Conservation (phyloP, 805 yeast species). For the Priceomyces melissophilus region DNA sequence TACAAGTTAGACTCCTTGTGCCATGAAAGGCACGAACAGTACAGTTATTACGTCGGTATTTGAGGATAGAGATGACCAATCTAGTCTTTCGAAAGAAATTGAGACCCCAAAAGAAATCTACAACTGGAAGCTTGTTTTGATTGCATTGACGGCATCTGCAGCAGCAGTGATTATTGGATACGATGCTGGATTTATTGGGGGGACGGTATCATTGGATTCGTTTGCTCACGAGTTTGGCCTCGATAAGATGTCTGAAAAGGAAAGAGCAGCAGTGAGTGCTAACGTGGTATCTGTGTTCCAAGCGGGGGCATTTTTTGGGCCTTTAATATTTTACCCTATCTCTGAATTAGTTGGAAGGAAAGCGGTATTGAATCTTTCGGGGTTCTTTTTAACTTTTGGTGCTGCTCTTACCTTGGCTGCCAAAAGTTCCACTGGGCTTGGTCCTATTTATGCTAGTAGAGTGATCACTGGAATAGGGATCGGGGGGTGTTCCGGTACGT, state of each 20-base stretch:
- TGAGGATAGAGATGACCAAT: no score
- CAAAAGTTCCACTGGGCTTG: constrained; percentile 20
- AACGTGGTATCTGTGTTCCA: constrained; percentile 38
- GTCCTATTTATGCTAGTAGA: constrained; percentile 34
- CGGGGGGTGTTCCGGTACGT: constrained; percentile 33
- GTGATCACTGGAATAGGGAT: constrained; percentile 34
- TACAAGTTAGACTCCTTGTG: no score
- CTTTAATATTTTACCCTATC: constrained; percentile 32
- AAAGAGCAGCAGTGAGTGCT: constrained; percentile 20
- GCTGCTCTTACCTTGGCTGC: constrained; percentile 36
- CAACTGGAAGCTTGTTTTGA: constrained; percentile 28
- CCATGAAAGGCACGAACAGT: no score
- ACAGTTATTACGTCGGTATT: no score
- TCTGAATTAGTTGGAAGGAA: constrained; percentile 30
- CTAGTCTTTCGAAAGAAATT: no score
- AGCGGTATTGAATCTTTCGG: constrained; percentile 27
- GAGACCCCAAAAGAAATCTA: constrained; percentile 37
- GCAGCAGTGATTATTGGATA: constrained; percentile 40
- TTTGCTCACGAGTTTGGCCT: constrained; percentile 32
- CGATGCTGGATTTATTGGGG: constrained; percentile 40
- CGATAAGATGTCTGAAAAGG: constrained; percentile 11
- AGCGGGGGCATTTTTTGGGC: constrained; percentile 38
- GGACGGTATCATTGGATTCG: constrained; percentile 31
- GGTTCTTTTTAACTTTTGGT: constrained; percentile 31
- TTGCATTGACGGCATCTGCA: constrained; percentile 33